Evolutionary conservation across 108 stramenopile genomes (phyloP).

Genomic region (Stephanodiscus minutulus): DNA sequence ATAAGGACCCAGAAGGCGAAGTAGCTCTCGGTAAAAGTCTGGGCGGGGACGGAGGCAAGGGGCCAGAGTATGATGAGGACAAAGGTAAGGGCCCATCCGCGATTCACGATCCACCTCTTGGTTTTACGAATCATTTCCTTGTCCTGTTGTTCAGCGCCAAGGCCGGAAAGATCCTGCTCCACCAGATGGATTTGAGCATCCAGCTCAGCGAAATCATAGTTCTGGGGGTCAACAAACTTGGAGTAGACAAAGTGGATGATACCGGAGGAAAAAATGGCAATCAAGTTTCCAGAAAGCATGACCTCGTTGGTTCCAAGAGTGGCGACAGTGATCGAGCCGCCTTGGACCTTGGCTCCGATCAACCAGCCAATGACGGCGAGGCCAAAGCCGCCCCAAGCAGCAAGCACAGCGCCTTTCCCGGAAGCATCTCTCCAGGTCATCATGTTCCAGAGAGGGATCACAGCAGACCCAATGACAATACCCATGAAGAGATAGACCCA

Average conservation of each 20-base stretch:
- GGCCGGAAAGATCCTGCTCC: background rate
- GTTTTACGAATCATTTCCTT: slow-evolving; percentile 59
- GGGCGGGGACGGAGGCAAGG: slow-evolving; percentile 84
- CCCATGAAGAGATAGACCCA: slow-evolving; percentile 97
- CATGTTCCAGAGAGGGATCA: slow-evolving; percentile 87
- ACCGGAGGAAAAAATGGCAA: slow-evolving; percentile 79
- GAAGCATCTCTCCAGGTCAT: slow-evolving; percentile 86
- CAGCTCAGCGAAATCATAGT: slow-evolving; percentile 75
- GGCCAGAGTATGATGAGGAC: slow-evolving; percentile 91
- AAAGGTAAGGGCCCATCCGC: slow-evolving; percentile 80
- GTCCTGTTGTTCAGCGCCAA: slow-evolving; percentile 64
- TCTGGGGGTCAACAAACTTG: slow-evolving; percentile 76
- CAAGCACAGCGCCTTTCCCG: slow-evolving; percentile 83
- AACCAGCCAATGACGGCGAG: slow-evolving; percentile 83
- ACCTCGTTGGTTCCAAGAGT: slow-evolving; percentile 85
- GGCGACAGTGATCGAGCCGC: slow-evolving; percentile 60
- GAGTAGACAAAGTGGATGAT: slow-evolving; percentile 76
- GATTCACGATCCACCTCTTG: slow-evolving; percentile 79
- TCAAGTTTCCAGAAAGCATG: slow-evolving; percentile 91
- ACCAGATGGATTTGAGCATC: slow-evolving; percentile 23
- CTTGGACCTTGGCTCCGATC: slow-evolving; percentile 58
- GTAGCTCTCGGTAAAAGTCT: slow-evolving; percentile 78
- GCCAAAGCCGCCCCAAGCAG: slow-evolving; percentile 79
- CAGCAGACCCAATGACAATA: slow-evolving; percentile 89
- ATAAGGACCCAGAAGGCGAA: slow-evolving; percentile 93